phyloP scores from a whole-genome alignment of 2,329 filamentous ascomycete genomes.

The Xenosphaeropsis pyriputrescens region DNA sequence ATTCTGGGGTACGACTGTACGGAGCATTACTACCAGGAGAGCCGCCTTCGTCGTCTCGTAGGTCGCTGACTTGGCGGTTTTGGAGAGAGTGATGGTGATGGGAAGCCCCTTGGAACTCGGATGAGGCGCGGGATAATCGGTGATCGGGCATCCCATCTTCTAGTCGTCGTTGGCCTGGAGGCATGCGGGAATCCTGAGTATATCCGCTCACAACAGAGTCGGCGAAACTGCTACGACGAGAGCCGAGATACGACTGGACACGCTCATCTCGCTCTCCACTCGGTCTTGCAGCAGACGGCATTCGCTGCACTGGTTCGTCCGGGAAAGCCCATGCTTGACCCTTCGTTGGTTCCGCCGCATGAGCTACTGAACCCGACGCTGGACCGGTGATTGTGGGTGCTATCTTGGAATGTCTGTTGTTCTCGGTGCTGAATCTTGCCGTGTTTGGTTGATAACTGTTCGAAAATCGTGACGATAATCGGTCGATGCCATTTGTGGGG shows the following conservation, averaged over 20 bases:
- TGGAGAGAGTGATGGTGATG: slow-evolving; percentile 63
- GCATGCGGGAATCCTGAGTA: slow-evolving; percentile 58
- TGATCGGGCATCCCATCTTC: slow-evolving; percentile 40
- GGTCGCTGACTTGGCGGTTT: slow-evolving; percentile 53
- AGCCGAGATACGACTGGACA: slow-evolving; percentile 32
- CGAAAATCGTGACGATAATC: slow-evolving; percentile 42
- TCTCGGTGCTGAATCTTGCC: slow-evolving; percentile 25
- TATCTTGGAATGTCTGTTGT: slow-evolving; percentile 40
- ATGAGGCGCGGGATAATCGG: slow-evolving; percentile 30
- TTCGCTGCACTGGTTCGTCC: slow-evolving; percentile 48
- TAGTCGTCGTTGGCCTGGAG: slow-evolving; percentile 55
- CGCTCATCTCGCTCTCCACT: slow-evolving; percentile 28
- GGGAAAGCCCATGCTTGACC: slow-evolving; percentile 78
- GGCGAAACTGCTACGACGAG: slow-evolving; percentile 60
- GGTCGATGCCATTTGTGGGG: slow-evolving; percentile 30
- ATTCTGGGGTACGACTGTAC: slow-evolving; percentile 70
- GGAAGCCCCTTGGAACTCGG: slow-evolving; percentile 29
- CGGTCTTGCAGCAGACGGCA: slow-evolving; percentile 28
- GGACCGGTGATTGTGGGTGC: slow-evolving; percentile 66
- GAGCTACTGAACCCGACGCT: slow-evolving; percentile 48
- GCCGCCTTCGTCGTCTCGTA: slow-evolving; percentile 46
- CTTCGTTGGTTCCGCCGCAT: slow-evolving; percentile 64
- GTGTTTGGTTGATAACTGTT: slow-evolving; percentile 45
- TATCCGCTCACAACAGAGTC: slow-evolving; percentile 70
- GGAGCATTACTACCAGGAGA: slow-evolving; percentile 46